Evolutionary conservation across 1,284 basidiomycete genomes (phyloP).

Genomic region (Ustilago hordei): DNA sequence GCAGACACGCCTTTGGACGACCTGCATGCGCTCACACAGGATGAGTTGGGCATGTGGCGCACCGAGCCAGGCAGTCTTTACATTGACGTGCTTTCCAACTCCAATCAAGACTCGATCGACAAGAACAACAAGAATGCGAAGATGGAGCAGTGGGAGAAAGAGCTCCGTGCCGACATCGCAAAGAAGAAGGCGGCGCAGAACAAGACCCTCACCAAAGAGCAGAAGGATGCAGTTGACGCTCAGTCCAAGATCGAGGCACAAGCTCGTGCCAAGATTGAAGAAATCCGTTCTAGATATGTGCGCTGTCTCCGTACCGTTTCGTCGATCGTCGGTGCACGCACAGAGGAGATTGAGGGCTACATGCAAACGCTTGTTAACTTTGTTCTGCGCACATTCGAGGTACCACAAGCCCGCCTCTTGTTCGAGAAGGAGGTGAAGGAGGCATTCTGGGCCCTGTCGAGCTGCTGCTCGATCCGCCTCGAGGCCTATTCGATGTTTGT

Average conservation of each 20-base stretch:
- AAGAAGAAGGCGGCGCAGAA: slow-evolving; percentile 65
- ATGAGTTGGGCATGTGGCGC: slow-evolving; percentile 66
- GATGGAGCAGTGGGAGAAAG: slow-evolving; percentile 68
- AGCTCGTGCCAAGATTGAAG: slow-evolving; percentile 55
- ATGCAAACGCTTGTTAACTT: slow-evolving; percentile 52
- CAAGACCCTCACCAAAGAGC: slow-evolving; percentile 63
- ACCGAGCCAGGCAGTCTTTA: slow-evolving; percentile 59
- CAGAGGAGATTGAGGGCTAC: slow-evolving; percentile 53
- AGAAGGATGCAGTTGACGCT: slow-evolving; percentile 61
- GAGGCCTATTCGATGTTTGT: slow-evolving; percentile 56
- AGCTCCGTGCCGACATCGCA: slow-evolving; percentile 66
- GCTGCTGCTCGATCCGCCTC: slow-evolving; percentile 55
- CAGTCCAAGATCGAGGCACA: slow-evolving; percentile 61
- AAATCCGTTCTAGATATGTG: slow-evolving; percentile 39
- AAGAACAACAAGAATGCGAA: slow-evolving; percentile 60
- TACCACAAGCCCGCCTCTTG: slow-evolving; percentile 49
- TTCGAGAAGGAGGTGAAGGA: slow-evolving; percentile 41
- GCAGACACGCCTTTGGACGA: slow-evolving; percentile 47
- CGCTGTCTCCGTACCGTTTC: slow-evolving; percentile 52
- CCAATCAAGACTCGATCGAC: slow-evolving; percentile 41
- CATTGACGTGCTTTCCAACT: slow-evolving; percentile 59
- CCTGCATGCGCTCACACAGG: slow-evolving; percentile 45
- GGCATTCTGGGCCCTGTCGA: slow-evolving; percentile 53
- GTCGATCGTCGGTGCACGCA: slow-evolving; percentile 51
- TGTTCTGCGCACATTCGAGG: slow-evolving; percentile 34